These are phyloP conservation scores for Exserohilum rostratum DNA, from an alignment of 2,329 filamentous ascomycete species.

Conservation along the genomic window DNA sequence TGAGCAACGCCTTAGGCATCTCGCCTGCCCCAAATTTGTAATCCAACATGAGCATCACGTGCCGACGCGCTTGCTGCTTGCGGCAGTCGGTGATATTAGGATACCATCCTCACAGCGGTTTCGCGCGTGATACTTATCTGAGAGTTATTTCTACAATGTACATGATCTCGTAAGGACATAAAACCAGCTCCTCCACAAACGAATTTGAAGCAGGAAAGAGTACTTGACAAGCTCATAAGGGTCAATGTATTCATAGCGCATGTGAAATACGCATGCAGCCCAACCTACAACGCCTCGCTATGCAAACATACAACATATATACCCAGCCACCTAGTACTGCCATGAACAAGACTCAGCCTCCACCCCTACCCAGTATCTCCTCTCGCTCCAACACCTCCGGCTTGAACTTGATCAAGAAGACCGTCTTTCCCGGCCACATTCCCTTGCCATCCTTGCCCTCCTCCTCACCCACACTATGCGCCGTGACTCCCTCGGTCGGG, in stretches of 20 bases:
- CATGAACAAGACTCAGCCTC: conserved; percentile 39
- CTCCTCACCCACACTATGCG: conserved; percentile 70
- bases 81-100: conserved; percentile 6
- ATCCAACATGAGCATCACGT: conserved; percentile 18
- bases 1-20: conserved; percentile 9
- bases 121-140: no score
- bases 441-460: conserved; percentile 56
- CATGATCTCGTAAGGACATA: no score
- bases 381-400: conserved; percentile 92
- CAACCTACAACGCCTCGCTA: conserved; percentile 24
- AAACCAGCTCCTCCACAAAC: neutral
- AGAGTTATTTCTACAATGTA: no score
- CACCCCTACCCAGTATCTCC: conserved; percentile 71
- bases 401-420: conserved; percentile 93
- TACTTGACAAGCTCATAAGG: neutral
- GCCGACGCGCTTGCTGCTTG: conserved; percentile 9
- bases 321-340: neutral
- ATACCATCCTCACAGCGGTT: no score
- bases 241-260: neutral
- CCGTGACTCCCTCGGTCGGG: conserved; percentile 79
- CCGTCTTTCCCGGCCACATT: conserved; percentile 95
- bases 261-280: neutral
- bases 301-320: conserved; percentile 7
- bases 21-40: conserved; percentile 28
- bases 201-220: neutral